These are phyloP conservation scores for Pythium pyrilobum DNA, from an alignment of 352 stramenopile species.

Conservation along the genomic window DNA sequence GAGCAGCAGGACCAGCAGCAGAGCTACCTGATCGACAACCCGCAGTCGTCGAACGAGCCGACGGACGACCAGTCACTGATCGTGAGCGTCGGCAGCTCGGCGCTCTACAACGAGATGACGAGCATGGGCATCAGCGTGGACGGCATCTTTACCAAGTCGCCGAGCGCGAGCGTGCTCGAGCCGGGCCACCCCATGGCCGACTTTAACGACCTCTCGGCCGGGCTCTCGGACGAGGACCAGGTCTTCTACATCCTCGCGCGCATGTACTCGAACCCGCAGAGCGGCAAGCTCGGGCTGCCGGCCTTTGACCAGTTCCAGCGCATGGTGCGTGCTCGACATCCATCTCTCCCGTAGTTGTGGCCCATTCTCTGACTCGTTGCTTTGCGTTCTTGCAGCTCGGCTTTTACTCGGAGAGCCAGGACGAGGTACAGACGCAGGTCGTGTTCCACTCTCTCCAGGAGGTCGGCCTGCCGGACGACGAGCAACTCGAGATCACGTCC, in stretches of 20 bases:
- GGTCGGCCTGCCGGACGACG: slow-evolving; percentile 49
- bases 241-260: slow-evolving; percentile 79
- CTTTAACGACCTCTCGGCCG: slow-evolving; percentile 26
- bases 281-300: slow-evolving; percentile 70
- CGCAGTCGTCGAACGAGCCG: slow-evolving; percentile 4
- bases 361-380: not conserved
- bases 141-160: slow-evolving; percentile 39
- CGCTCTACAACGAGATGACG: slow-evolving; percentile 69
- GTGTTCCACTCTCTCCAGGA: slow-evolving; percentile 67
- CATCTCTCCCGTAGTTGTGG: too few species aligned
- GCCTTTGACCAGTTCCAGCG: slow-evolving; percentile 80
- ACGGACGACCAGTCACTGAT: slow-evolving; percentile 12
- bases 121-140: slow-evolving; percentile 72
- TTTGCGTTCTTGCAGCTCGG: slow-evolving; percentile 37
- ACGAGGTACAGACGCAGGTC: slow-evolving; percentile 68
- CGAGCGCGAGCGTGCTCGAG: not conserved
- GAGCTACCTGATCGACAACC: slow-evolving; percentile 7
- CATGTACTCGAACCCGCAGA: slow-evolving; percentile 67
- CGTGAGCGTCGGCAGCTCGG: slow-evolving; percentile 36
- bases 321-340: slow-evolving; percentile 55
- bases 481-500: slow-evolving; percentile 62
- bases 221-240: slow-evolving; percentile 49
- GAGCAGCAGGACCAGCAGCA: slow-evolving; percentile 4
- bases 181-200: slow-evolving; percentile 26
- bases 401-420: slow-evolving; percentile 74